Conservation (phyloP, 257 asterid genomes). For the Solanum etuberosum region DNA sequence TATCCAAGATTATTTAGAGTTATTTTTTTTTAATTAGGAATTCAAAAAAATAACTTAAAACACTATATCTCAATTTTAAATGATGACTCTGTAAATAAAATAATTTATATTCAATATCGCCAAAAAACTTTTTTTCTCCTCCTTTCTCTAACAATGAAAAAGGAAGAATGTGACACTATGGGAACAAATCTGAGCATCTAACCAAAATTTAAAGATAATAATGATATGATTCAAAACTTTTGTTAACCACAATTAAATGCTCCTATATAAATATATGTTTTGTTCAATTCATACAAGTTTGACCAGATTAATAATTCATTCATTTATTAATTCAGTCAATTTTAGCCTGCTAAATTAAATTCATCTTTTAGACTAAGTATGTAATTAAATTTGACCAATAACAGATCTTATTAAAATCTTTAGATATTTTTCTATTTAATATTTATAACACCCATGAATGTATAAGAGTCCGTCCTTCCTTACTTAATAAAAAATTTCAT, state of each 20-base stretch:
- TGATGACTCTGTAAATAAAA: neutral
- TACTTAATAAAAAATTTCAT: neutral
- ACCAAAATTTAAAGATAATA: no score
- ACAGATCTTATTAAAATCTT: neutral
- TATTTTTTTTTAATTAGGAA: neutral
- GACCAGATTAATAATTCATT: neutral
- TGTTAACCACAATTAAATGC: no score
- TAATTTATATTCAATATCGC: no score
- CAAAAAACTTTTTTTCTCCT: neutral
- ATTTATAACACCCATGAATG: neutral
- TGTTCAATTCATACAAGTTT: neutral
- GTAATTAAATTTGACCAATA: neutral
- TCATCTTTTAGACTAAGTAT: neutral
- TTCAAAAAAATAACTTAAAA: neutral
- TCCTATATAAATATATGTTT: no score
- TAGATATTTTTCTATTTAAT: neutral
- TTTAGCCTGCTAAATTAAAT: neutral
- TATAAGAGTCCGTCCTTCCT: neutral
- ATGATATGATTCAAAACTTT: no score
- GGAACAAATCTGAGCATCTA: no score
- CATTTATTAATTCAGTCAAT: neutral
- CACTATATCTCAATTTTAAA: neutral
- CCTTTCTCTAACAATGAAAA: no score
- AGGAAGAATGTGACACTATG: no score
- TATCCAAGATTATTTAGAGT: neutral